phyloP scores from a whole-genome alignment of 805 yeast genomes.

The Saturnispora sanitii region DNA sequence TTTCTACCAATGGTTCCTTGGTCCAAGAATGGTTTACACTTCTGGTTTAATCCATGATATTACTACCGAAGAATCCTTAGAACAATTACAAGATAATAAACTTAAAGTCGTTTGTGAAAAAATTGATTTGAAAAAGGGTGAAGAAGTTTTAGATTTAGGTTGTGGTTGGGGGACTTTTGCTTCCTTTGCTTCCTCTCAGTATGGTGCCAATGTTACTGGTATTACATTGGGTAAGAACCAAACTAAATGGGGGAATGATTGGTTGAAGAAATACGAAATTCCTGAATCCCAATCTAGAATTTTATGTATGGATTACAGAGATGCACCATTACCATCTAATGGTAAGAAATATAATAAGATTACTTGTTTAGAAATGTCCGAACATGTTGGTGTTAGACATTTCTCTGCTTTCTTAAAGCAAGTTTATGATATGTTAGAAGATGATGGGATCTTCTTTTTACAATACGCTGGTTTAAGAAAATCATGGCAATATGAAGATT shows the following conservation, averaged over 20 bases:
- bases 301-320: constrained; percentile 82
- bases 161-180: constrained; percentile 97
- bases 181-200: constrained; percentile 68
- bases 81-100: constrained; percentile 81
- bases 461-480: constrained; percentile 90
- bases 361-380: constrained; percentile 91
- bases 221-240: constrained; percentile 84
- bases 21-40: constrained; percentile 91
- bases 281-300: constrained; percentile 60
- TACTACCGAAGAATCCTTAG: constrained; percentile 60
- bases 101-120: constrained; percentile 81
- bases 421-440: constrained; percentile 80
- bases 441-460: constrained; percentile 78
- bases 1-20: constrained; percentile 87
- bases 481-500: constrained; percentile 90
- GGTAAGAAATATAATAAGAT: constrained; percentile 67
- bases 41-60: constrained; percentile 75
- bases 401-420: constrained; percentile 67
- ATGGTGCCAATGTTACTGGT: constrained; percentile 84
- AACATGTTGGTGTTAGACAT: constrained; percentile 89
- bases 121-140: constrained; percentile 64
- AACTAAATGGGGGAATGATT: constrained; percentile 78
- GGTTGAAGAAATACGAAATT: constrained; percentile 61
- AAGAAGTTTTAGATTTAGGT: constrained; percentile 72
- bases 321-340: constrained; percentile 64